Base-by-base conservation (phyloP, 1,139 yeast species). In the Suhomyces wounanorum region DNA sequence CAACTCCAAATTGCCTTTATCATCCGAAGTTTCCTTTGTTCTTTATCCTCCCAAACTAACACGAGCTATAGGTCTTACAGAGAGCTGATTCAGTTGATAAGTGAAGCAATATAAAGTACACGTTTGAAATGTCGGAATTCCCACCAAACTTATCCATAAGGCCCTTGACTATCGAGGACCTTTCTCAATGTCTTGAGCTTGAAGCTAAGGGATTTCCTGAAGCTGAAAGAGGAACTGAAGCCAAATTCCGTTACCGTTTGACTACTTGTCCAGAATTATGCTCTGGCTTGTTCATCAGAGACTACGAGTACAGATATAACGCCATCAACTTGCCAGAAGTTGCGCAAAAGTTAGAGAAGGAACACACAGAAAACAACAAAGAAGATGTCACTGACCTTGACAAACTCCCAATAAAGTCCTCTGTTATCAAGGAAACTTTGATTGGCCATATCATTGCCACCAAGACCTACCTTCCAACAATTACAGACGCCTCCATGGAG, bases 401-500 rank as follows among this genome's bases (percentile, higher is more conserved):
- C 16, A 75, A 73, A 35, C 64, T 75, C 45, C 86, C 86, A 9
- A 73, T 75, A 49, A 75, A 69, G 57, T 75, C 84, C 36, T 75
- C 88, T 26, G 79, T 83, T 51, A 66, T 73, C 33, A 73, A 72
- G 51, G 97, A 92, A 69, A 80, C 78, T 14, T 77, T 94, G 54
- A 83, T 94, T 57, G 98, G 92, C 9, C 96, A 89, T 62, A 80
- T 94, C 43, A 71, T 92, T 59, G 95, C 91, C 47, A 91, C 97
- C 44, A 92, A 92, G 68, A 84, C 84, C 50, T 66, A 67, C 48
- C 59, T 74, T 17, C 50, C 57, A n/a, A 62, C 61, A 40, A 84
- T 92, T 52, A 84, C 89, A 10, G 83, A 82, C 44, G 82, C 77
- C 43, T 71, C 87, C 14, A 91, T 92, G 97, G 77, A 68, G 45